Conservation (phyloP, 345 rosid species). For the Geranium rotundifolium region DNA sequence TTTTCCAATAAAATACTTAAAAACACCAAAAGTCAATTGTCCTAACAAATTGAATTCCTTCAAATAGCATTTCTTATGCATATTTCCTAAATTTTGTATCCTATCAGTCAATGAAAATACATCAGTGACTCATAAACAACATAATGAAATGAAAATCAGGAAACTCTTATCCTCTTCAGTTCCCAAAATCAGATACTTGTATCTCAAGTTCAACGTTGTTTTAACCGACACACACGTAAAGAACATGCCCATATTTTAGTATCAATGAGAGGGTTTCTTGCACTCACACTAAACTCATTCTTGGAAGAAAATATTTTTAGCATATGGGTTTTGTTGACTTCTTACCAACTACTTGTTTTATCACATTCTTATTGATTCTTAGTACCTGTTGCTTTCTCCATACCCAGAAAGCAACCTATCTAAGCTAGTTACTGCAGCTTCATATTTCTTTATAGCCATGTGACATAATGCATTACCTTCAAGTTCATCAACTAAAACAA, state of each 20-base stretch:
- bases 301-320: background rate
- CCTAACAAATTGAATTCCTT: background rate
- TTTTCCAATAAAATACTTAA: background rate
- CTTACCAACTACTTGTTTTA: background rate
- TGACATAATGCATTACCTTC: no score
- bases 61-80: background rate
- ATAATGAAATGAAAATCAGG: background rate
- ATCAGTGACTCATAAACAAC: background rate
- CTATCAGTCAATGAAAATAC: no score
- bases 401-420: no score
- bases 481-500: no score
- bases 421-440: no score
- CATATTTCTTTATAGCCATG: no score
- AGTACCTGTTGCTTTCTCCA: background rate
- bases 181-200: background rate
- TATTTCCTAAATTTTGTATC: no score
- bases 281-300: background rate
- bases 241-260: background rate
- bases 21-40: background rate
- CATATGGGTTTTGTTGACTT: background rate
- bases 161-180: background rate
- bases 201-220: background rate
- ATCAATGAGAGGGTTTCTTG: background rate
- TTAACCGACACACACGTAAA: background rate
- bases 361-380: background rate